Evolutionary conservation across 768 basidiomycete genomes (phyloP).

Genomic region (Chiua virens): DNA sequence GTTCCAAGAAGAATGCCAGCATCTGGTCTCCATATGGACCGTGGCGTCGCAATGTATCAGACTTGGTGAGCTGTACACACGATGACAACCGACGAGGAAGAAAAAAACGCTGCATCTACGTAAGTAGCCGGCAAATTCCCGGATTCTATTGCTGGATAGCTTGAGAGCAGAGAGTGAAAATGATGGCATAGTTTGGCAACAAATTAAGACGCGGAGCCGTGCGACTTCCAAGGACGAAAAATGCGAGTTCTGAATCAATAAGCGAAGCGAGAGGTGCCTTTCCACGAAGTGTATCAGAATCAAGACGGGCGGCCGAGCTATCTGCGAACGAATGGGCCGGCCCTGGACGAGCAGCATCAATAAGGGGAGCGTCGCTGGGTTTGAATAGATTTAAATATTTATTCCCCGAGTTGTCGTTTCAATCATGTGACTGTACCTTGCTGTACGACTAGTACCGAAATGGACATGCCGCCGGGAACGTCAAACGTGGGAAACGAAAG

Average conservation of each 20-base stretch:
- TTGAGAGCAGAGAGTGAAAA: too few species aligned
- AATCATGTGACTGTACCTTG: slow-evolving; percentile 33
- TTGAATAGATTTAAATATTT: slow-evolving; percentile 12
- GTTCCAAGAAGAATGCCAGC: neutral
- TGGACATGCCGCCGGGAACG: slow-evolving; percentile 36
- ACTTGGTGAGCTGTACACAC: neutral
- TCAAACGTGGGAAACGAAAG: slow-evolving; percentile 36
- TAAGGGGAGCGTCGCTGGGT: slow-evolving; percentile 22
- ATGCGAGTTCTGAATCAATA: too few species aligned
- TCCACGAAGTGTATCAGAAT: neutral
- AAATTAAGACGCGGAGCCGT: slow-evolving; percentile 1
- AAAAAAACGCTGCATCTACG: slow-evolving; percentile 11
- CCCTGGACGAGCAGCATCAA: too few species aligned
- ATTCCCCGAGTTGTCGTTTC: slow-evolving; percentile 14
- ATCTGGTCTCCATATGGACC: too few species aligned
- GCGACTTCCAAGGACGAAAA: neutral
- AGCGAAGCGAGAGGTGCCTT: too few species aligned
- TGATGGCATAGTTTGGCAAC: too few species aligned
- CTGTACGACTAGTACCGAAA: slow-evolving; percentile 22
- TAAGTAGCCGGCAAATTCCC: slow-evolving; percentile 2
- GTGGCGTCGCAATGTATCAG: neutral
- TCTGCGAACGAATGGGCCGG: neutral
- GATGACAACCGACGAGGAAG: too few species aligned
- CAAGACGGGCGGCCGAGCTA: slow-evolving; percentile 8
- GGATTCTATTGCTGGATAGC: too few species aligned